Percentiles rank a stretch among this genome's conserved stretches.
These are phyloP conservation scores for Pseudogymnoascus verrucosus DNA, from an alignment of 2,329 filamentous ascomycete species.

Conservation along the genomic window DNA sequence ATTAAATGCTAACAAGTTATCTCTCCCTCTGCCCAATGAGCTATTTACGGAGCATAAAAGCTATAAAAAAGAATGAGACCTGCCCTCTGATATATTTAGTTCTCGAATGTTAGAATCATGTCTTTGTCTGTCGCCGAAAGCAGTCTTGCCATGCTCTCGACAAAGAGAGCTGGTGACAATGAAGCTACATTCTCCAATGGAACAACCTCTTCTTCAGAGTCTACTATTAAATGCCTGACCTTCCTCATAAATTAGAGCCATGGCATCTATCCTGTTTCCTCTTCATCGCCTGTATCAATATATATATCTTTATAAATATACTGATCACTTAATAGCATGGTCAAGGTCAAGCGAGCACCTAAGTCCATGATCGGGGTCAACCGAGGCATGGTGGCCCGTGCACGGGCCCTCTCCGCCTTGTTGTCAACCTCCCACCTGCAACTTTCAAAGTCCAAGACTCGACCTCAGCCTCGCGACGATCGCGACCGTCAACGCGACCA, in stretches of 20 bases:
- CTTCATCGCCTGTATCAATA: background rate
- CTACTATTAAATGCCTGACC: background rate
- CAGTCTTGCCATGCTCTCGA: background rate
- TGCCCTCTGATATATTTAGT: background rate
- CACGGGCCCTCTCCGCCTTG: background rate
- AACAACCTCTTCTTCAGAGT: background rate
- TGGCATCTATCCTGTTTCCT: background rate
- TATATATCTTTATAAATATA: background rate
- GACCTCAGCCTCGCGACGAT: background rate
- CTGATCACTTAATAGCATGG: background rate
- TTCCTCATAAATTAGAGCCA: background rate
- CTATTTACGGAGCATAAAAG: background rate
- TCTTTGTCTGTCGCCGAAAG: background rate
- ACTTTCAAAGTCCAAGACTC: background rate
- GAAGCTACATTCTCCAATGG: background rate
- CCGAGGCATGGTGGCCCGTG: constrained; percentile 7
- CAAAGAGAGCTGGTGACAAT: background rate
- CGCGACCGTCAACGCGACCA: background rate
- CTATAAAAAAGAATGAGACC: background rate
- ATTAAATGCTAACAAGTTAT: background rate
- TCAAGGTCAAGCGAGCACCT: constrained; percentile 6
- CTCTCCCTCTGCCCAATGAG: background rate
- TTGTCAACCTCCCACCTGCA: background rate
- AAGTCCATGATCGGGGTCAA: constrained; percentile 6
- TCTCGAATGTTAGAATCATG: background rate